A percentile compares a stretch with the other conserved stretches of the same genome.
phyloP scores from a whole-genome alignment of 495 filamentous ascomycete species.

The Darksidea phi region DNA sequence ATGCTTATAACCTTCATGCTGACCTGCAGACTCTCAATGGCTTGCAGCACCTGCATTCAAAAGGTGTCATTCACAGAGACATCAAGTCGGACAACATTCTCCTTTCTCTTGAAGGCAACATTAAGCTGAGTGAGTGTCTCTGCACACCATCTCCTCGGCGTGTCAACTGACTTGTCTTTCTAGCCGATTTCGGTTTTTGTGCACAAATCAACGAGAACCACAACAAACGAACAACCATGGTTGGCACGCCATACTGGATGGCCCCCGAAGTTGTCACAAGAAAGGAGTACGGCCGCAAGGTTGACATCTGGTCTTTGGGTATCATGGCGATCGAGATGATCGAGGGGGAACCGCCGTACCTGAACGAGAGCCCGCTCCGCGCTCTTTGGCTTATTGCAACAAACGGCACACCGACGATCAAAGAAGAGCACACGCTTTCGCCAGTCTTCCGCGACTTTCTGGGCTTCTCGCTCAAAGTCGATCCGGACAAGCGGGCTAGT shows the following conservation, averaged over 20 bases:
- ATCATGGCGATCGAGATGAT: constrained; percentile 99
- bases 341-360: constrained; percentile 94
- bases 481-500: constrained; percentile 92
- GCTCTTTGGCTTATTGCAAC: constrained; percentile 96
- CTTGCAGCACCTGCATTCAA: constrained; percentile 92
- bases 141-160: not conserved
- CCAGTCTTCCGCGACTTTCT: constrained; percentile 85
- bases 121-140: constrained; percentile 83
- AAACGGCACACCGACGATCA: constrained; percentile 92
- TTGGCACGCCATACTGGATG: constrained; percentile 99
- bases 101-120: constrained; percentile 90
- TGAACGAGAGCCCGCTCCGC: constrained; percentile 90
- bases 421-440: constrained; percentile 82
- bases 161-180: constrained; percentile 10
- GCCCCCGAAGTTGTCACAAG: constrained; percentile 95
- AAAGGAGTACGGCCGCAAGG: constrained; percentile 97
- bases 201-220: constrained; percentile 97
- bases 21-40: constrained; percentile 71
- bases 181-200: constrained; percentile 98
- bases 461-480: constrained; percentile 86
- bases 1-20: not conserved
- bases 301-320: constrained; percentile 97
- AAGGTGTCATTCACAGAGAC: constrained; percentile 95
- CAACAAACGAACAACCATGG: constrained; percentile 98
- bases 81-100: constrained; percentile 99